Conservation (phyloP, 2,329 filamentous ascomycete species). For the Penicillium decumbens region DNA sequence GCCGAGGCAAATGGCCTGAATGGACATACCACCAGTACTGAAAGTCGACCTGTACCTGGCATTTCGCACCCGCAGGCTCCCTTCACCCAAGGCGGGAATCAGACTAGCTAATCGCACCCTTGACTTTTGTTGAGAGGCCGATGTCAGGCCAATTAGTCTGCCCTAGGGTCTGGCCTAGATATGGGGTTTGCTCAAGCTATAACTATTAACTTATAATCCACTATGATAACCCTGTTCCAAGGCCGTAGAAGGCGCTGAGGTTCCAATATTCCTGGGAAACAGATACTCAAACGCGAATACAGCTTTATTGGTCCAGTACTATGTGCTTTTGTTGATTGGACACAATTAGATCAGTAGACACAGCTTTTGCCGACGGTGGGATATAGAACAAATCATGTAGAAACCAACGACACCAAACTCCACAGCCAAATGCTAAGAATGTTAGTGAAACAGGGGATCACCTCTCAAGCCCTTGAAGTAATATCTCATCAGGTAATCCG, state of each 20-base stretch:
- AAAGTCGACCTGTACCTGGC: background rate
- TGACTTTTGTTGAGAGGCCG: background rate
- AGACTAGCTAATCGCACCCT: background rate
- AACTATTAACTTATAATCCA: background rate
- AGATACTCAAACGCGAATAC: background rate
- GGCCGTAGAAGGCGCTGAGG: background rate
- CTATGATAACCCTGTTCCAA: background rate
- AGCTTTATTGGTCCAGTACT: background rate
- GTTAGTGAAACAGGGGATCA: slow-evolving; percentile 8
- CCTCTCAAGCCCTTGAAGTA: background rate
- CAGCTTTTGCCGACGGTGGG: slow-evolving; percentile 4
- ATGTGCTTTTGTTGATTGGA: background rate
- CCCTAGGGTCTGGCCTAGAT: background rate
- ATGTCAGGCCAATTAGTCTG: background rate
- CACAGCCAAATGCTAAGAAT: slow-evolving; percentile 19
- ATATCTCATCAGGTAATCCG: background rate
- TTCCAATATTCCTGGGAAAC: background rate
- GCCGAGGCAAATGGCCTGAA: slow-evolving; percentile 7
- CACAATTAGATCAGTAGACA: background rate
- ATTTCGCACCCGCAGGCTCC: slow-evolving; percentile 2
- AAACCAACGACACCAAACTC: slow-evolving; percentile 2
- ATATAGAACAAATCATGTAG: slow-evolving; percentile 13
- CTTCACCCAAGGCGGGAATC: background rate
- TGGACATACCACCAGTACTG: background rate
- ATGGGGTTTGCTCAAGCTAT: slow-evolving; percentile 4